Base-by-base conservation (phyloP, 768 basidiomycete genomes). In the Lactarius indigo region DNA sequence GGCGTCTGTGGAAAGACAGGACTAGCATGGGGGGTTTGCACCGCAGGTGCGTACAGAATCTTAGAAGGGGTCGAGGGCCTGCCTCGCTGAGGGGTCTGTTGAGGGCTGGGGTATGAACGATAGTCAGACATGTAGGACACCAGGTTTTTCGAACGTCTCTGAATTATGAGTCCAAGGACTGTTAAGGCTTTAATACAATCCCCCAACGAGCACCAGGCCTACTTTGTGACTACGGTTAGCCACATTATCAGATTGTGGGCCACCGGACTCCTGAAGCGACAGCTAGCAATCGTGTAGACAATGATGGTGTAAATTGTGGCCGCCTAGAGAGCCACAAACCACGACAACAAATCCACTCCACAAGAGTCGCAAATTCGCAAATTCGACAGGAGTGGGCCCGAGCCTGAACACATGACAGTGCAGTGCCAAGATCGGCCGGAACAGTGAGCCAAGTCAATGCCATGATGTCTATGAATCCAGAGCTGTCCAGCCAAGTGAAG, bases 21-120 rank as follows among this genome's bases (percentile, higher is more conserved):
- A 33, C 60, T 8, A 37, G 37, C 33, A 23, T n/a, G 44, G 5
- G 23, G 23, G 3, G 60, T 33, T 37, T 52, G 15, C 31, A 26
- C 30, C 15, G 23, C 31, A 20, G 26, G 31, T 18, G 60, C 18
- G 10, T 33, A 33, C 17, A 23, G 50, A 23, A 20, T 9, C 13
- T 61, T 33, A 44, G 44, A 47, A 50, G 60, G 60, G 7, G 60
- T 61, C 47, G 60, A 61, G 47, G 47, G 33, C 60, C 60, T 15
- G 60, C 44, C 60, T 61, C 60, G 44, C 33, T 23, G 31, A 37
- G 31, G 60, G 23, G 60, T 61, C 2, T 23, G 2, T 35, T 37
- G 60, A 20, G 47, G 33, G 15, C 60, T 61, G 33, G 50, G 23
- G 44, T 35, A 52, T 44, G 47, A 61, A 52, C 6, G 60, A 5